Conservation (phyloP, 257 asterid genomes). For the Scutellaria galericulata region DNA sequence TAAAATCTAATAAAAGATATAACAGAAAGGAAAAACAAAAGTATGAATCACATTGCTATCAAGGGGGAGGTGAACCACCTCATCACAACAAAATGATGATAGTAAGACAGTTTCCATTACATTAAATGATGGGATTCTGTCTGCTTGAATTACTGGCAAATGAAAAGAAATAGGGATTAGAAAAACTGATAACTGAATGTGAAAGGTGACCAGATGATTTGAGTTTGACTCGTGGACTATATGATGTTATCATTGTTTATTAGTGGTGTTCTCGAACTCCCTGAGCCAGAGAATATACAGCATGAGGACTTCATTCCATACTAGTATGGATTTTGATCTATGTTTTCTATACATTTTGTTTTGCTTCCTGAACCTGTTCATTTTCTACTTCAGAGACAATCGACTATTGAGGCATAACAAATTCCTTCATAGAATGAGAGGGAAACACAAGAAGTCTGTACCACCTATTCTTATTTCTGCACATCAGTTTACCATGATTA, state of each 20-base stretch:
- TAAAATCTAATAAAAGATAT: too few relatives aligned
- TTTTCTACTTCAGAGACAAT: slow-evolving; percentile 44
- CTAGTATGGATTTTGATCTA: neutral
- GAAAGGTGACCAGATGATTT: too few relatives aligned
- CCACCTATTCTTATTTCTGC: slow-evolving; percentile 79
- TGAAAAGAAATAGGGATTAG: neutral
- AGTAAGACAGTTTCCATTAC: neutral
- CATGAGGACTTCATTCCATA: neutral
- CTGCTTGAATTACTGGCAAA: neutral
- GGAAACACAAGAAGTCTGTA: slow-evolving; percentile 62
- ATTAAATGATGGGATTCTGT: neutral
- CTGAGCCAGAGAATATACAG: neutral
- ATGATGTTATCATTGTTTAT: too few relatives aligned
- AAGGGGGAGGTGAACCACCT: neutral
- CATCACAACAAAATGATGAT: neutral
- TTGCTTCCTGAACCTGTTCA: slow-evolving; percentile 30
- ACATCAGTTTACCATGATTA: slow-evolving; percentile 73
- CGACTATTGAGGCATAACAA: slow-evolving; percentile 60
- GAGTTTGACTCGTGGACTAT: too few relatives aligned
- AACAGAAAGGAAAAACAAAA: too few relatives aligned
- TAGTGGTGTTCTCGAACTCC: too few relatives aligned
- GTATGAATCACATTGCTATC: too few relatives aligned
- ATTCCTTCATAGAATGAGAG: slow-evolving; percentile 64
- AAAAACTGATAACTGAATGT: neutral
- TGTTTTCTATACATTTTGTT: neutral